A percentile compares a stretch with the other conserved stretches of the same genome.
Evolutionary conservation across 148 eudicot species (phyloP).

Genomic region (Spergularia marina): DNA sequence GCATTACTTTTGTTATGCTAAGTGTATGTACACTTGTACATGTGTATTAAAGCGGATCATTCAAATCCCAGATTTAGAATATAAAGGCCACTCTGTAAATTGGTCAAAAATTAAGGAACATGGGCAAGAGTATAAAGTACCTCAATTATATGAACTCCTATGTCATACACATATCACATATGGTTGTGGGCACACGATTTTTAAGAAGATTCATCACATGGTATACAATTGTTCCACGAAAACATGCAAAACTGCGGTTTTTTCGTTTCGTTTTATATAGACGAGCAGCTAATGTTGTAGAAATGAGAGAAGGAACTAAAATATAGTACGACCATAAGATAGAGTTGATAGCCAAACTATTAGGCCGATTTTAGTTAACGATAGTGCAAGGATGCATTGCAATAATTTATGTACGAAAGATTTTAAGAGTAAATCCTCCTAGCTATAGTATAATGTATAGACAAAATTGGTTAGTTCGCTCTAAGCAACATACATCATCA

Average conservation of each 20-base stretch:
- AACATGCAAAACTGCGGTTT: no score
- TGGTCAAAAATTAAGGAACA: not conserved
- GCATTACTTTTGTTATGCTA: not conserved
- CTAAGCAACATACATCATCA: not conserved
- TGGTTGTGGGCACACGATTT: no score
- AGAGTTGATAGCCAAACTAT: no score
- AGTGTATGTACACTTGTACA: not conserved
- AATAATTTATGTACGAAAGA: no score
- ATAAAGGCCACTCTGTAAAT: not conserved
- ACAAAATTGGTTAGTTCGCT: slow-evolving; percentile 14
- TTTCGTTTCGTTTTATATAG: no score
- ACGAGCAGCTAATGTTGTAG: no score
- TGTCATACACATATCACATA: no score
- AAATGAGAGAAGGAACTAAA: no score
- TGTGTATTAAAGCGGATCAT: not conserved
- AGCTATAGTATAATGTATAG: not conserved
- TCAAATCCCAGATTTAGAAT: not conserved
- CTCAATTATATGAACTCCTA: no score
- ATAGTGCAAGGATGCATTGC: no score
- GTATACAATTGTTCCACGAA: not conserved
- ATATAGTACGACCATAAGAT: no score
- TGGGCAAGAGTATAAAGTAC: not conserved
- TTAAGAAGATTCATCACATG: not conserved
- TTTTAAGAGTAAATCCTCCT: not conserved
- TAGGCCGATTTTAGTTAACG: no score